Evolutionary conservation across 1,284 basidiomycete species (phyloP).

Genomic region (Stereum hirsutum): DNA sequence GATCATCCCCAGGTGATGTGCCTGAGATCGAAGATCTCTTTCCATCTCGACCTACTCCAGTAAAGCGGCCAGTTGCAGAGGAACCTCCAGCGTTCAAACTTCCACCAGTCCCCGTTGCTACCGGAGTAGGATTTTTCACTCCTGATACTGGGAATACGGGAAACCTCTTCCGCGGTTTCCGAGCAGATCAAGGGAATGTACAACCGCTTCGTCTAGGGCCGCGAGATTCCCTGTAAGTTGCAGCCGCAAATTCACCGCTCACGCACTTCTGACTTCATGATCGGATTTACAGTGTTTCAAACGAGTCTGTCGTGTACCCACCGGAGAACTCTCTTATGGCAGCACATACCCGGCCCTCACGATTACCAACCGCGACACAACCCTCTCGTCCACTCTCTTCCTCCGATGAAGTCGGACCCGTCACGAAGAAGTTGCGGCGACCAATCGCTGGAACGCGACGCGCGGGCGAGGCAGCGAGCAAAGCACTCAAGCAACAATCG

Average conservation of each 20-base stretch:
- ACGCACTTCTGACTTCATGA: constrained; percentile 7
- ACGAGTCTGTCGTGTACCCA: constrained; percentile 50
- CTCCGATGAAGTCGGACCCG: constrained; percentile 70
- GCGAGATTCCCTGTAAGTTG: constrained; percentile 54
- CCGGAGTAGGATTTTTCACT: constrained; percentile 71
- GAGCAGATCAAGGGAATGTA: constrained; percentile 35
- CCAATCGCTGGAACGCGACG: constrained; percentile 44
- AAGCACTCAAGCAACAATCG: constrained; percentile 38
- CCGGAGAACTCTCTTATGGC: constrained; percentile 53
- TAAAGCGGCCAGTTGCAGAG: constrained; percentile 41
- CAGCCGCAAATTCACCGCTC: background rate
- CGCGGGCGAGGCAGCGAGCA: constrained; percentile 28
- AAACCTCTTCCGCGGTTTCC: constrained; percentile 36
- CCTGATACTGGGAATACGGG: constrained; percentile 51
- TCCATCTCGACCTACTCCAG: constrained; percentile 53
- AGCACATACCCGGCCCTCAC: constrained; percentile 24
- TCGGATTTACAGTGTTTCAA: constrained; percentile 40
- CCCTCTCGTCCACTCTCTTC: constrained; percentile 65
- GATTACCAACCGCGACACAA: constrained; percentile 29
- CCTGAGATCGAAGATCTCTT: constrained; percentile 65
- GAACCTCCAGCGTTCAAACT: constrained; percentile 32
- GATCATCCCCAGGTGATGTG: constrained; percentile 38
- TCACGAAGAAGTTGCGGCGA: constrained; percentile 64
- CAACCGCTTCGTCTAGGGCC: constrained; percentile 50
- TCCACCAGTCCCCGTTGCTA: constrained; percentile 33